Evolutionary conservation across 2,329 filamentous ascomycete genomes (phyloP).

Genomic region (Botryotinia globosa): DNA sequence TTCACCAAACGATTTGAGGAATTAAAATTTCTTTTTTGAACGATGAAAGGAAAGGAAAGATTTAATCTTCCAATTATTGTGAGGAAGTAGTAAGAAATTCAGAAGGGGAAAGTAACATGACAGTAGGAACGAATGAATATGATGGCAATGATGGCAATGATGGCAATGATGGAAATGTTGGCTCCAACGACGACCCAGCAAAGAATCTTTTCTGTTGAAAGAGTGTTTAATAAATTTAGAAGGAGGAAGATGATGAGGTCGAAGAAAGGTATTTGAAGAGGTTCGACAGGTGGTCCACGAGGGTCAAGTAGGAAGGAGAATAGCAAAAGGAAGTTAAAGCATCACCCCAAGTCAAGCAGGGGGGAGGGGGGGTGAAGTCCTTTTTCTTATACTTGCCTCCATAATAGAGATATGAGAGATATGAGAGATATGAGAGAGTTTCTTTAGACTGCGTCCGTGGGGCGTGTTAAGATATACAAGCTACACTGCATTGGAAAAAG

Average conservation of each 20-base stretch:
- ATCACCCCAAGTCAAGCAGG: neutral
- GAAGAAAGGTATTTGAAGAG: neutral
- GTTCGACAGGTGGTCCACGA: neutral
- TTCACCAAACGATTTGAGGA: conserved; percentile 5
- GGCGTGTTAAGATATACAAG: neutral
- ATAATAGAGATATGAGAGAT: neutral
- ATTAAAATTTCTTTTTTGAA: neutral
- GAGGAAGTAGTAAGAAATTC: neutral
- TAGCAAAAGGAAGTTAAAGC: neutral
- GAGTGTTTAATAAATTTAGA: neutral
- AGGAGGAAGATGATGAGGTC: neutral
- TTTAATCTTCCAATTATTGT: neutral
- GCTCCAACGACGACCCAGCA: neutral
- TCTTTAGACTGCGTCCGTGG: neutral
- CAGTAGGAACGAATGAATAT: neutral
- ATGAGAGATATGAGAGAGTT: neutral
- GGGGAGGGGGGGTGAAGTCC: neutral
- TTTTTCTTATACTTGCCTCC: conserved; percentile 8
- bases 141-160: too few relatives aligned
- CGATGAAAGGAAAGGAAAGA: conserved; percentile 12
- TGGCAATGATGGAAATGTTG: too few relatives aligned
- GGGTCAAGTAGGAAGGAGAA: neutral
- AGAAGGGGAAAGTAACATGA: neutral
- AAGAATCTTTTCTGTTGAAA: neutral
- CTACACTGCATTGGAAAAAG: conserved; percentile 2